These are phyloP conservation scores for Kalmusia sp. DNA, from an alignment of 2,329 filamentous ascomycete species.

Conservation along the genomic window DNA sequence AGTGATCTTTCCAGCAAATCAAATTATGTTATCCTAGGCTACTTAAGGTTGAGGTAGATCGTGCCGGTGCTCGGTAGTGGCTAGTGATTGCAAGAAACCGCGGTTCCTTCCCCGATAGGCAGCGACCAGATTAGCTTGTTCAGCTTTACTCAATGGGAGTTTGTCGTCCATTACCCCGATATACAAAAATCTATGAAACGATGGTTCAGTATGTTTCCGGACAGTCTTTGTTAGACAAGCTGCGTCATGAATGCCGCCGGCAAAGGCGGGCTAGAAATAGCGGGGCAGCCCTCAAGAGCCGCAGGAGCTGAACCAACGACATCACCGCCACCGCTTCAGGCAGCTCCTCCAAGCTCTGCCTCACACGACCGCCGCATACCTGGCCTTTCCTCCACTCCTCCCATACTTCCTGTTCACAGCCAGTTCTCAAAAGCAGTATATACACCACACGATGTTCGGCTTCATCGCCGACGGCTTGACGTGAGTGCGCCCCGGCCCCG, in stretches of 20 bases:
- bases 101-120: too few relatives aligned
- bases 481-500: slow-evolving; percentile 43
- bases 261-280: background rate
- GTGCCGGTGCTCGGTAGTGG: too few relatives aligned
- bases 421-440: background rate
- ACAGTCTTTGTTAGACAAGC: slow-evolving; percentile 2
- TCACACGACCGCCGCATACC: slow-evolving; percentile 9
- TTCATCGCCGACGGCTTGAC: slow-evolving; percentile 48
- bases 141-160: too few relatives aligned
- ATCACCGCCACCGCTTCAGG: slow-evolving; percentile 9
- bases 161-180: too few relatives aligned
- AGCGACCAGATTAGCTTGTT: too few relatives aligned
- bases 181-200: too few relatives aligned
- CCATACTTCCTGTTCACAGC: background rate
- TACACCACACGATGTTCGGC: slow-evolving; percentile 39
- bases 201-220: too few relatives aligned
- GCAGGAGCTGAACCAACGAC: slow-evolving; percentile 1
- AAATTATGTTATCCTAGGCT: too few relatives aligned
- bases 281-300: background rate
- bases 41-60: too few relatives aligned
- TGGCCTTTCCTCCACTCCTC: slow-evolving; percentile 6
- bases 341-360: slow-evolving; percentile 14
- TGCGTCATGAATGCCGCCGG: slow-evolving; percentile 7
- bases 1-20: too few relatives aligned
- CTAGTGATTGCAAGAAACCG: too few relatives aligned